phyloP scores from a whole-genome alignment of 2,329 filamentous ascomycete genomes.

The Aspergillus quadricinctus region DNA sequence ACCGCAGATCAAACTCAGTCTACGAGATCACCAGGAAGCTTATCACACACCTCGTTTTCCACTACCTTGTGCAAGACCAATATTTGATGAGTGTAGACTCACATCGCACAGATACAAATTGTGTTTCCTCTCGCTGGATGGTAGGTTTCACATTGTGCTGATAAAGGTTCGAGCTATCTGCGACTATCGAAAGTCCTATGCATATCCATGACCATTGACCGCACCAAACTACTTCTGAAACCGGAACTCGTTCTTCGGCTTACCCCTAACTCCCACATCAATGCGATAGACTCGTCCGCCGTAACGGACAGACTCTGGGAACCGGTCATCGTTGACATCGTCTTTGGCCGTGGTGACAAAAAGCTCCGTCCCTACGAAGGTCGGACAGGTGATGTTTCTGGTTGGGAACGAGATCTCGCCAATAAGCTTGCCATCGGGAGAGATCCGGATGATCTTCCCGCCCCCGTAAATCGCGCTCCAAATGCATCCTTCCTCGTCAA shows the following conservation, averaged over 20 bases:
- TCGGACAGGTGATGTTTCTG: constrained; percentile 72
- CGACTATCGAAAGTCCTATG: not conserved
- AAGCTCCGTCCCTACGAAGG: constrained; percentile 69
- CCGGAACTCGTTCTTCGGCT: constrained; percentile 62
- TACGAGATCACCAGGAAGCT: not conserved
- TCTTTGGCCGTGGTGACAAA: constrained; percentile 78
- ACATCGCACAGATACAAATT: not conserved
- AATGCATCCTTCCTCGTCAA: constrained; percentile 79
- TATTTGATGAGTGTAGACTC: too few species aligned
- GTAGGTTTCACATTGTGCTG: not conserved
- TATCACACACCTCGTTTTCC: not conserved
- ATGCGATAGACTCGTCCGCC: constrained; percentile 72
- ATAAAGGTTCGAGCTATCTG: not conserved
- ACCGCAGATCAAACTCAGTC: not conserved
- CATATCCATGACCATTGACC: not conserved
- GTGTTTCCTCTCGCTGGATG: not conserved
- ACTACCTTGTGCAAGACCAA: not conserved
- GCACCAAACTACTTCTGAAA: constrained; percentile 26
- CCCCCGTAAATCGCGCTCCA: constrained; percentile 88
- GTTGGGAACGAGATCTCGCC: constrained; percentile 75
- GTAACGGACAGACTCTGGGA: constrained; percentile 58
- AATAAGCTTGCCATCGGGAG: constrained; percentile 63
- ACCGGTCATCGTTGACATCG: constrained; percentile 55
- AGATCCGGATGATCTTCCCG: constrained; percentile 69
- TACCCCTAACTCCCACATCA: constrained; percentile 67